A percentile compares a stretch with the other conserved stretches of the same genome.
phyloP scores from a whole-genome alignment of 2,329 filamentous ascomycete species.

The Sporothrix curviconia region DNA sequence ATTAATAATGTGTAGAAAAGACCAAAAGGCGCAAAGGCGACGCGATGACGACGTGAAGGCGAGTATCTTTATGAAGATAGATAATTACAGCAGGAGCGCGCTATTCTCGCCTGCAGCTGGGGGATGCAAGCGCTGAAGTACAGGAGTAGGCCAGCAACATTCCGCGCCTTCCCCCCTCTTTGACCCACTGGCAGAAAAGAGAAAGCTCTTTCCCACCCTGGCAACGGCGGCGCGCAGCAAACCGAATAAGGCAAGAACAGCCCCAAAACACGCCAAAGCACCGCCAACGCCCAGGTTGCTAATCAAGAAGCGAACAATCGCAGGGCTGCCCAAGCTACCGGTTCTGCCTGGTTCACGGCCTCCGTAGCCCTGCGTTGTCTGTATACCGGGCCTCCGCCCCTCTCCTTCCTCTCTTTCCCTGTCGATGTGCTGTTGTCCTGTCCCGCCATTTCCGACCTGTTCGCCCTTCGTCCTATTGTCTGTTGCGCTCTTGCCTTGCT shows the following conservation, averaged over 20 bases:
- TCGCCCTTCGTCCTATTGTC: not conserved
- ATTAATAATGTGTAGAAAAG: not conserved
- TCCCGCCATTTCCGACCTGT: not conserved
- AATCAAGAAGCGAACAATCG: slow-evolving; percentile 6
- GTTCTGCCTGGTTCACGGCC: slow-evolving; percentile 4
- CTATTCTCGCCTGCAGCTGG: too few relatives aligned
- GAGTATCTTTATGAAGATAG: too few relatives aligned
- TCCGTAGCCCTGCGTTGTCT: slow-evolving; percentile 8
- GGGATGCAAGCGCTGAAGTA: too few relatives aligned
- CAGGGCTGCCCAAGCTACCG: slow-evolving; percentile 10
- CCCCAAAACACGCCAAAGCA: not conserved
- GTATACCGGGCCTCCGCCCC: slow-evolving; percentile 7
- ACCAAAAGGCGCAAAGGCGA: not conserved
- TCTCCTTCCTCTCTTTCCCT: not conserved
- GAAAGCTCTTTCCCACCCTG: not conserved
- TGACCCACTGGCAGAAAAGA: not conserved
- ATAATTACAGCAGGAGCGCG: too few relatives aligned
- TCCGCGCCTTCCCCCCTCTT: not conserved
- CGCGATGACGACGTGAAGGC: not conserved
- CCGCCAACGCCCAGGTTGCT: slow-evolving; percentile 3
- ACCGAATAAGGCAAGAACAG: not conserved
- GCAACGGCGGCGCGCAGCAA: not conserved
- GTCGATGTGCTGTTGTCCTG: not conserved
- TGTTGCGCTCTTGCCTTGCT: slow-evolving; percentile 1
- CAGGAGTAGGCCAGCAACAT: not conserved